phyloP scores from a whole-genome alignment of 139 green algal species.

The Tetraselmis chui region DNA sequence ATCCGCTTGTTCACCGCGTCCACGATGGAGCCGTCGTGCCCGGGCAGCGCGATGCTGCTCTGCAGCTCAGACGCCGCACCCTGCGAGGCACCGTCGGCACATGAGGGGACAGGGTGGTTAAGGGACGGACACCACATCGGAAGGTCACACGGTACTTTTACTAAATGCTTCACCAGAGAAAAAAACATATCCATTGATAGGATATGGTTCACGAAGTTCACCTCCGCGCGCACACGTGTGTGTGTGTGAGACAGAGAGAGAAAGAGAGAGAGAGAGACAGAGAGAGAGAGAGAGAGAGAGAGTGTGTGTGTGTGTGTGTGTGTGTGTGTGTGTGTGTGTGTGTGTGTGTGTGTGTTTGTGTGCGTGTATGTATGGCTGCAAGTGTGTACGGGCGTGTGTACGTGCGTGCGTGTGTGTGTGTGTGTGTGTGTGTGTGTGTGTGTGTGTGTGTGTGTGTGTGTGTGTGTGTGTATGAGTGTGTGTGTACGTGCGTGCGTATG shows the following conservation, averaged over 20 bases:
- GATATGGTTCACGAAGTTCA: not conserved
- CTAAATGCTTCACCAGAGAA: too few relatives aligned
- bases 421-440: too few relatives aligned
- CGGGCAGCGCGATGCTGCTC: not conserved
- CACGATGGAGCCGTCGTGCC: not conserved
- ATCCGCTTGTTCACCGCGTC: not conserved
- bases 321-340: too few relatives aligned
- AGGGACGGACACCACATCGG: not conserved
- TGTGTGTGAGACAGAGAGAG: not conserved
- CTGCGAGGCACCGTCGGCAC: not conserved
- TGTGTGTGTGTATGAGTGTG: too few relatives aligned
- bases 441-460: too few relatives aligned
- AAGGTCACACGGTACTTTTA: not conserved
- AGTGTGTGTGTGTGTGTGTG: too few relatives aligned
- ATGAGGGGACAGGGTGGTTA: not conserved
- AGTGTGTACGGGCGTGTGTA: too few relatives aligned
- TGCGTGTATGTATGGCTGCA: too few relatives aligned
- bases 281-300: too few relatives aligned
- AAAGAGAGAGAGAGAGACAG: not conserved
- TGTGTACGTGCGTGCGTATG: too few relatives aligned
- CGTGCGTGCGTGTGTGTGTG: too few relatives aligned
- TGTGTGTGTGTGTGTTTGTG: too few relatives aligned
- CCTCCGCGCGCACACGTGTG: not conserved
- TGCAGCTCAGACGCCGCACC: not conserved
- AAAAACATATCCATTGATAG: not conserved